Conservation (phyloP, 768 basidiomycete species). For the Lanmaoa rubissima region DNA sequence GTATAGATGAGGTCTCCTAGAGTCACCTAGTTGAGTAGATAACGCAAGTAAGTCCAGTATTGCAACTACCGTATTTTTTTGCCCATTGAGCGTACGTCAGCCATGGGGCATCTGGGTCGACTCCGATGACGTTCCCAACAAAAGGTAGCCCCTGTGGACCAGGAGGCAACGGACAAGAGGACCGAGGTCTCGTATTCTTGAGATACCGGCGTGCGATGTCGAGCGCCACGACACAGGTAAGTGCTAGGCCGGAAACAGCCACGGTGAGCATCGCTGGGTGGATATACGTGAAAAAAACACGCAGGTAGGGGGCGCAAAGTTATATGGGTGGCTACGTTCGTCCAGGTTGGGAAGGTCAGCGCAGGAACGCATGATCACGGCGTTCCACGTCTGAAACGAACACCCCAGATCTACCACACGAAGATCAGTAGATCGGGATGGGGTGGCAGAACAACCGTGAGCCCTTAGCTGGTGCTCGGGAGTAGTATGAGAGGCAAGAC, state of each 20-base stretch:
- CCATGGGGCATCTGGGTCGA: constrained; percentile 35
- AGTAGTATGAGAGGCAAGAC: too few species aligned
- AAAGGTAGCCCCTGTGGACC: constrained; percentile 38
- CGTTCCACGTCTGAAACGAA: not conserved
- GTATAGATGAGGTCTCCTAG: constrained; percentile 49
- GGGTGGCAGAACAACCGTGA: not conserved
- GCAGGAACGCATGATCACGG: not conserved
- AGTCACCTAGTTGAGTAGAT: not conserved
- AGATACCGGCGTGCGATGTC: constrained; percentile 8
- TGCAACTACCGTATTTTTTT: constrained; percentile 32
- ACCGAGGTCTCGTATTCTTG: not conserved
- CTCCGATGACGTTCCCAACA: constrained; percentile 37
- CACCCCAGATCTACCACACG: not conserved
- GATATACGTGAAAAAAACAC: not conserved
- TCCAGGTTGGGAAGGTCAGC: not conserved
- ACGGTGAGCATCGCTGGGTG: constrained; percentile 6
- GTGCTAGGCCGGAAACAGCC: not conserved
- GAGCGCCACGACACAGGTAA: constrained; percentile 10
- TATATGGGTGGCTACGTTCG: not conserved
- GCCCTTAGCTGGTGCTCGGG: not conserved
- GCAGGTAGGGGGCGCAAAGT: not conserved
- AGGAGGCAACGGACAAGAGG: constrained; percentile 31
- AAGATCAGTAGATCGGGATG: not conserved
- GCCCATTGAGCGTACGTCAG: constrained; percentile 39
- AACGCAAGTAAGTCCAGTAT: not conserved